Conservation (phyloP, 225 moss, liverwort and hornwort species). For the Marchantia polymorpha region DNA sequence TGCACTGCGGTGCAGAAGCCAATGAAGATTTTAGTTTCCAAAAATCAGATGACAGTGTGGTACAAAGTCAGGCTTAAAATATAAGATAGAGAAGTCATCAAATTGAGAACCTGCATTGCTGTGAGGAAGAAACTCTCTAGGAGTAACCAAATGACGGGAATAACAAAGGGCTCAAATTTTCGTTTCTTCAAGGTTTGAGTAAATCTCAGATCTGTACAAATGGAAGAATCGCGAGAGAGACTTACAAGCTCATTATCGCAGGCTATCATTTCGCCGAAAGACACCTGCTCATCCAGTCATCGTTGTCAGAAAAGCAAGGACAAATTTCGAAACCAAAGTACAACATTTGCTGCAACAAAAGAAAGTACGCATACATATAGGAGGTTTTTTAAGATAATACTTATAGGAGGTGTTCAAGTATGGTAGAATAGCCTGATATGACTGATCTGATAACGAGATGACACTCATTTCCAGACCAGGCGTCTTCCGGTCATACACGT, state of each 20-base stretch:
- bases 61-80: no score
- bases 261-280: constrained; percentile 99
- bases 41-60: not conserved
- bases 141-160: no score
- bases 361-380: not conserved
- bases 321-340: not conserved
- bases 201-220: no score
- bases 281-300: constrained; percentile 59
- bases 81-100: no score
- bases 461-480: not conserved
- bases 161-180: no score
- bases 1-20: constrained; percentile 52
- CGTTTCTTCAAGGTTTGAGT: no score
- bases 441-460: not conserved
- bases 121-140: no score
- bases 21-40: not conserved
- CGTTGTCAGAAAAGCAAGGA: constrained; percentile 10
- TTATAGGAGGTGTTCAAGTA: constrained; percentile 18
- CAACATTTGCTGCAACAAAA: not conserved
- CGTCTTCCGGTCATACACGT: constrained; percentile 2
- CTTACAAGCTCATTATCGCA: constrained; percentile 92
- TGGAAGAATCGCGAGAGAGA: not conserved
- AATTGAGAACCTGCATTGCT: no score
- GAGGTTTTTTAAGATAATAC: not conserved
- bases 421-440: constrained; percentile 1